Evolutionary conservation across 805 yeast species (phyloP).

Genomic region (Teunomyces stri): DNA sequence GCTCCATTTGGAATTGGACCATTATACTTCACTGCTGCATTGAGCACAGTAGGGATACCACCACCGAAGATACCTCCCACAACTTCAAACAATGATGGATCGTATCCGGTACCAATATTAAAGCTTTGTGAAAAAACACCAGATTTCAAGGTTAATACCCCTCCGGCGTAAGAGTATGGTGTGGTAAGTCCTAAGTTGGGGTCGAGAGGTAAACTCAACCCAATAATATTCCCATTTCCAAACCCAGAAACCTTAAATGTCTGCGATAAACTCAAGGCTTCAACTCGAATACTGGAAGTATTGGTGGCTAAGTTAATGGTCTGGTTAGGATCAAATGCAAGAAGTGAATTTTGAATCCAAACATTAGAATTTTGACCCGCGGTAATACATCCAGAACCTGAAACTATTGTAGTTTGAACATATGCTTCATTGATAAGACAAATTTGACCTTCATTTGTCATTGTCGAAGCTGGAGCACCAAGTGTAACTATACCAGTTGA

Average conservation of each 20-base stretch:
- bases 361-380: slow-evolving; percentile 11
- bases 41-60: background rate
- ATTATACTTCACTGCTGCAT: slow-evolving; percentile 4
- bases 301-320: slow-evolving; percentile 8
- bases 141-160: slow-evolving; percentile 7
- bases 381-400: slow-evolving; percentile 20
- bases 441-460: slow-evolving; percentile 15
- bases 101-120: slow-evolving; percentile 24
- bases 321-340: background rate
- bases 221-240: slow-evolving; percentile 7
- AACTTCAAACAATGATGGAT: background rate
- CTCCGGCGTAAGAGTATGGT: slow-evolving; percentile 5
- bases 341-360: slow-evolving; percentile 1
- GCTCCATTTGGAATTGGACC: slow-evolving; percentile 7
- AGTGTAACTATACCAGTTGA: slow-evolving; percentile 10
- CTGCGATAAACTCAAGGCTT: background rate
- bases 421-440: slow-evolving; percentile 14
- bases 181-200: background rate
- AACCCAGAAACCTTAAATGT: slow-evolving; percentile 4
- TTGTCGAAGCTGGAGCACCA: slow-evolving; percentile 8
- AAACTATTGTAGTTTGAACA: slow-evolving; percentile 14
- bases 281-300: background rate
- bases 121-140: slow-evolving; percentile 6
- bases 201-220: slow-evolving; percentile 1
- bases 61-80: slow-evolving; percentile 2